phyloP scores from a whole-genome alignment of 768 basidiomycete species.

The Dioszegia hungarica region DNA sequence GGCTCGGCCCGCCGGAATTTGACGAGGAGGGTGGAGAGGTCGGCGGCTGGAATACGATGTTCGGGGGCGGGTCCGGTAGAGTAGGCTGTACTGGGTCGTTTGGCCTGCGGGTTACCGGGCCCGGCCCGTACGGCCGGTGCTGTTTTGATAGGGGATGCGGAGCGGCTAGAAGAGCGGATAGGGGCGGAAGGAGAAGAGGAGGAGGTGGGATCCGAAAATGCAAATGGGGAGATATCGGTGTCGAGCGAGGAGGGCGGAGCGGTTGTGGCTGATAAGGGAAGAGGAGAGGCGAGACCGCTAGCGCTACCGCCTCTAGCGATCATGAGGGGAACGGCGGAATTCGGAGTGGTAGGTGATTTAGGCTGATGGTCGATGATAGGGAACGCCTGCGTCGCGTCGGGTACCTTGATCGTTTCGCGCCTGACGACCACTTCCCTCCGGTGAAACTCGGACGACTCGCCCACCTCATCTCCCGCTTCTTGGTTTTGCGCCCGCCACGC shows the following conservation, averaged over 20 bases:
- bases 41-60: background rate
- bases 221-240: constrained; percentile 3
- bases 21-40: constrained; percentile 5
- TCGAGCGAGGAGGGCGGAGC: background rate
- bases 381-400: constrained; percentile 25
- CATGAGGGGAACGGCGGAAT: background rate
- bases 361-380: constrained; percentile 18
- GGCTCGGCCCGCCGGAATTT: constrained; percentile 5
- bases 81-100: background rate
- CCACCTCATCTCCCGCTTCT: background rate
- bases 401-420: constrained; percentile 28
- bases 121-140: no score
- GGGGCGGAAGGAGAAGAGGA: background rate
- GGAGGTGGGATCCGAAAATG: background rate
- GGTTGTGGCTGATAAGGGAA: background rate
- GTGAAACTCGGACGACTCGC: constrained; percentile 9
- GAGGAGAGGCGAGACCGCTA: background rate
- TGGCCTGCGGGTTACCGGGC: no score
- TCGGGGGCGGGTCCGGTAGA: background rate
- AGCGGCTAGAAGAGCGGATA: background rate
- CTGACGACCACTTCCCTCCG: constrained; percentile 22
- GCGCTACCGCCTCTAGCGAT: no score
- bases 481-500: background rate
- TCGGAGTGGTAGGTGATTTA: background rate
- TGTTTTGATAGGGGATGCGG: background rate